These are phyloP conservation scores for Jackrogersella minutella DNA, from an alignment of 495 filamentous ascomycete species.

Conservation along the genomic window DNA sequence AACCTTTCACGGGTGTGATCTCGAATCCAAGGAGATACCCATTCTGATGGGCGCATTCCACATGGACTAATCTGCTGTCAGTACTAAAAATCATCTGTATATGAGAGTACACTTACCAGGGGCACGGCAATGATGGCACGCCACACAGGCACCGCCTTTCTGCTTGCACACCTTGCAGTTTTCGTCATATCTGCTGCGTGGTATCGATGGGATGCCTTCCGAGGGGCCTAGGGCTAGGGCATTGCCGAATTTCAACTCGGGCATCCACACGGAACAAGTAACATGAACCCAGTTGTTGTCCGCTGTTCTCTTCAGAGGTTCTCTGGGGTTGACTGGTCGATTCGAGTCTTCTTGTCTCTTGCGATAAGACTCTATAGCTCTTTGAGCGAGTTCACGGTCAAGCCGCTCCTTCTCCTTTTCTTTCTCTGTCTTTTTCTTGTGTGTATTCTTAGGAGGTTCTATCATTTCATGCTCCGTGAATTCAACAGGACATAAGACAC, in stretches of 20 bases:
- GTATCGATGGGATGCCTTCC: conserved; percentile 86
- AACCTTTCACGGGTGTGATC: conserved; percentile 86
- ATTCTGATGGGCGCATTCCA: conserved; percentile 86
- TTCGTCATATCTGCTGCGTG: conserved; percentile 70
- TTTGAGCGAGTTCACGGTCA: conserved; percentile 79
- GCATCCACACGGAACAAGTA: conserved; percentile 87
- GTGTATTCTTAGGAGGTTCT: conserved; percentile 80
- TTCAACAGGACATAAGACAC: conserved; percentile 85
- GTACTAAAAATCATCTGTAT: conserved; percentile 5
- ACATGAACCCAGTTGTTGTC: conserved; percentile 99
- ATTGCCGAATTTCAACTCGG: conserved; percentile 89
- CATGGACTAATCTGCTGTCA: conserved; percentile 69
- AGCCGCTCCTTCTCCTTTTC: conserved; percentile 87
- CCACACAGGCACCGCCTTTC: conserved; percentile 76
- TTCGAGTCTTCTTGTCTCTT: conserved; percentile 82
- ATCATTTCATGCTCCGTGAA: conserved; percentile 81
- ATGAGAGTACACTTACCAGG: conserved; percentile 49
- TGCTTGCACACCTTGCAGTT: conserved; percentile 86
- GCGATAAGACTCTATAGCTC: conserved; percentile 77
- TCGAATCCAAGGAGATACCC: conserved; percentile 89
- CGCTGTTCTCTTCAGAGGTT: conserved; percentile 89
- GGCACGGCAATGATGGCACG: conserved; percentile 81
- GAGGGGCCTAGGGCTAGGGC: conserved; percentile 80
- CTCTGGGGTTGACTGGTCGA: conserved; percentile 83
- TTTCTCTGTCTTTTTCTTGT: conserved; percentile 93